Percentiles rank a stretch among this genome's conserved stretches.
These are phyloP conservation scores for Naganishia sp. DNA, from an alignment of 1,284 basidiomycete genomes.

Conservation along the genomic window DNA sequence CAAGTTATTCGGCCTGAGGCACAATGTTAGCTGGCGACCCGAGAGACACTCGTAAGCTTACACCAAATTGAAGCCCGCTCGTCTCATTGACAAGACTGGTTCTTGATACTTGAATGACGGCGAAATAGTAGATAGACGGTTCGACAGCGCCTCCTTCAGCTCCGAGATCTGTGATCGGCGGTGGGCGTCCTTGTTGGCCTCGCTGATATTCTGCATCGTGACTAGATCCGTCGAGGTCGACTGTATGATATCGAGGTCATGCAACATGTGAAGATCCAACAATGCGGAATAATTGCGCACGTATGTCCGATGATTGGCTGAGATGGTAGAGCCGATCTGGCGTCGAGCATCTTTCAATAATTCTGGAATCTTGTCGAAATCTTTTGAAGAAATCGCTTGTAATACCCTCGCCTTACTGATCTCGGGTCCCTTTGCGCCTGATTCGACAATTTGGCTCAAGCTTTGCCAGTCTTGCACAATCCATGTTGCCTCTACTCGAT, in stretches of 20 bases:
- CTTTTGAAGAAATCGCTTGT: conserved; percentile 66
- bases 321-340: conserved; percentile 76
- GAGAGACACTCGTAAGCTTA: conserved; percentile 49
- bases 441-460: conserved; percentile 64
- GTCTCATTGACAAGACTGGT: conserved; percentile 82
- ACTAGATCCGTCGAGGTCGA: conserved; percentile 18
- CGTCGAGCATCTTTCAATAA: conserved; percentile 70
- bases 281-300: conserved; percentile 83
- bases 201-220: conserved; percentile 25
- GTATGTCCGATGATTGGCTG: conserved; percentile 77
- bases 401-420: conserved; percentile 80
- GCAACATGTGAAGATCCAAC: conserved; percentile 81
- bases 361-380: conserved; percentile 49
- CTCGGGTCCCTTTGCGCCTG: conserved; percentile 61
- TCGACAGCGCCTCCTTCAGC: conserved; percentile 40
- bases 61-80: conserved; percentile 79
- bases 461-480: conserved; percentile 92
- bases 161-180: conserved; percentile 30
- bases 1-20: conserved; percentile 34
- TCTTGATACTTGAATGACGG: conserved; percentile 92
- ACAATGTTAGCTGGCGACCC: conserved; percentile 16
- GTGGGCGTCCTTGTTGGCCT: conserved; percentile 31
- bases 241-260: conserved; percentile 82
- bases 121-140: conserved; percentile 60
- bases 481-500: conserved; percentile 91